These are phyloP conservation scores for Ceratonia siliqua DNA, from an alignment of 306 rosid species.

Conservation along the genomic window DNA sequence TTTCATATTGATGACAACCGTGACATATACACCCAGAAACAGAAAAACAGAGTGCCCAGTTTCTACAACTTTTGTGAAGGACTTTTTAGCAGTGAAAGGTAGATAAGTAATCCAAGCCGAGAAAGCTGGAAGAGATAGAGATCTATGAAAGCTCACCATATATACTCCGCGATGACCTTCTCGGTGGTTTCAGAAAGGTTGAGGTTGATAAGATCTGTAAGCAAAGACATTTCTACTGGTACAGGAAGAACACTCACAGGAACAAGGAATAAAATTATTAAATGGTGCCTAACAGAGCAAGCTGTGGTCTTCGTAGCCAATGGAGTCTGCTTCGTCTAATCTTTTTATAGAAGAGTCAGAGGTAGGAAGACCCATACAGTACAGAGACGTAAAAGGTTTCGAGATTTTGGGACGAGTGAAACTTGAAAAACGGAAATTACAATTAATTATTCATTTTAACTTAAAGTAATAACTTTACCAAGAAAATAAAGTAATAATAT, in stretches of 20 bases:
- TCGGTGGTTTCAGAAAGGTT: slow-evolving; percentile 47
- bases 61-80: neutral
- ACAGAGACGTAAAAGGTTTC: neutral
- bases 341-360: slow-evolving; percentile 4
- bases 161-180: slow-evolving; percentile 65
- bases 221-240: slow-evolving; percentile 36
- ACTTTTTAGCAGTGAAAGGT: neutral
- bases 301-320: neutral
- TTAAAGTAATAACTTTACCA: no score
- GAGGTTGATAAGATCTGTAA: slow-evolving; percentile 59
- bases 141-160: slow-evolving; percentile 54
- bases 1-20: neutral
- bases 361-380: neutral
- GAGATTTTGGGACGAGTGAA: neutral
- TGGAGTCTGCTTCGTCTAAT: neutral
- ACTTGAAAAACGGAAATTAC: neutral
- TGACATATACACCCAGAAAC: neutral
- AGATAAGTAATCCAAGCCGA: neutral
- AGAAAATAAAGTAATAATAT: neutral
- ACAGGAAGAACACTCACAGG: neutral
- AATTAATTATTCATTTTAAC: neutral
- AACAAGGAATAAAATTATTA: no score
- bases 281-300: neutral
- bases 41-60: slow-evolving; percentile 36
- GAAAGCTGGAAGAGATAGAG: neutral